phyloP scores from a whole-genome alignment of 805 yeast genomes.

The Torulaspora microellipsoides region DNA sequence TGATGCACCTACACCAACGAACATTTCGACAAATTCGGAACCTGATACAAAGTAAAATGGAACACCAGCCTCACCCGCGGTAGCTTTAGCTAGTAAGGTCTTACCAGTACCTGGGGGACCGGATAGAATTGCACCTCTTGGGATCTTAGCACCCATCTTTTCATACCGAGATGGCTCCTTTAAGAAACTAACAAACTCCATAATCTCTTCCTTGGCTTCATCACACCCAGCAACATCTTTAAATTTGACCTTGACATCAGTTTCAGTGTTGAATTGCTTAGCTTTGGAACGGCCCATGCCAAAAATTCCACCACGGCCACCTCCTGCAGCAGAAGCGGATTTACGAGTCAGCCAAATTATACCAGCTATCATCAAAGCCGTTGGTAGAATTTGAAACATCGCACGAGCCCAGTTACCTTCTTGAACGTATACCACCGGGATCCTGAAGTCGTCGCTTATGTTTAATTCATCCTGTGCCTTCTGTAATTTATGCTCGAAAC shows the following conservation, averaged over 20 bases:
- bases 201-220: slow-evolving; percentile 95
- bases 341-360: slow-evolving; percentile 74
- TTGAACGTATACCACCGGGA: slow-evolving; percentile 77
- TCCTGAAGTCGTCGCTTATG: slow-evolving; percentile 55
- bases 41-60: slow-evolving; percentile 96
- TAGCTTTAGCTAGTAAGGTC: slow-evolving; percentile 92
- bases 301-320: slow-evolving; percentile 68
- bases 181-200: slow-evolving; percentile 94
- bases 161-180: slow-evolving; percentile 89
- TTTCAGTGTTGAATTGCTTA: slow-evolving; percentile 83
- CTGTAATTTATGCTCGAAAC: slow-evolving; percentile 75
- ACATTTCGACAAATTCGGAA: slow-evolving; percentile 97
- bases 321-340: slow-evolving; percentile 44
- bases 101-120: slow-evolving; percentile 99
- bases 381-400: slow-evolving; percentile 78
- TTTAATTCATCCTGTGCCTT: slow-evolving; percentile 68
- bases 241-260: slow-evolving; percentile 82
- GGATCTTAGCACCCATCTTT: slow-evolving; percentile 91
- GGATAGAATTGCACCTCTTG: slow-evolving; percentile 94
- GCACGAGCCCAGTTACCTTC: slow-evolving; percentile 65
- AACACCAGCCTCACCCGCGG: slow-evolving; percentile 99
- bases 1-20: slow-evolving; percentile 98
- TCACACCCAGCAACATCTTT: slow-evolving; percentile 96
- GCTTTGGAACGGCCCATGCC: slow-evolving; percentile 94
- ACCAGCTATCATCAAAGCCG: slow-evolving; percentile 82